Conservation (phyloP, 768 basidiomycete genomes). For the Termitomyces sp. region DNA sequence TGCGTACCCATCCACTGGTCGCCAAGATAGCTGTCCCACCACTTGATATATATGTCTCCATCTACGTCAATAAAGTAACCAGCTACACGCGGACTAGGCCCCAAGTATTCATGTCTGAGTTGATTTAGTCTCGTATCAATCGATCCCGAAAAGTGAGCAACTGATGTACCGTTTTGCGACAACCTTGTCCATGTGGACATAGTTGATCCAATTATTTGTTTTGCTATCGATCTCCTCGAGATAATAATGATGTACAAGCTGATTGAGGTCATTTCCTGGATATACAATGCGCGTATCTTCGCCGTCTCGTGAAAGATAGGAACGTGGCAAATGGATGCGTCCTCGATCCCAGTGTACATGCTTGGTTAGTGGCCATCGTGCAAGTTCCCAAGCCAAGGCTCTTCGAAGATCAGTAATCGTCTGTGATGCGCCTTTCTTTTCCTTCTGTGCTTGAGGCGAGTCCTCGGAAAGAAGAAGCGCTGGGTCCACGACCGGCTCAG, state of each 20-base stretch:
- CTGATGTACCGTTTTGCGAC: conserved; percentile 23
- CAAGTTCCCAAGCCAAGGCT: conserved; percentile 34
- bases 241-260: conserved; percentile 26
- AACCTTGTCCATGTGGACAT: conserved; percentile 29
- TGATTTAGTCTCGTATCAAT: not conserved
- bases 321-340: conserved; percentile 33
- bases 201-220: conserved; percentile 22
- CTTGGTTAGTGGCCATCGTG: conserved; percentile 35
- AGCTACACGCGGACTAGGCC: conserved; percentile 38
- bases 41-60: conserved; percentile 36
- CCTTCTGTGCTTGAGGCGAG: conserved; percentile 16
- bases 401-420: conserved; percentile 23
- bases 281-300: conserved; percentile 26
- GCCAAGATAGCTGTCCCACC: conserved; percentile 38
- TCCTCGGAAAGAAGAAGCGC: conserved; percentile 14
- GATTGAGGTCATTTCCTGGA: conserved; percentile 32
- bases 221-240: conserved; percentile 16
- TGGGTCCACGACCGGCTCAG: conserved; percentile 11
- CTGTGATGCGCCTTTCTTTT: conserved; percentile 23
- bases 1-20: conserved; percentile 38
- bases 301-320: conserved; percentile 31
- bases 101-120: conserved; percentile 37
- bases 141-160: not conserved
- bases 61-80: conserved; percentile 32
- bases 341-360: conserved; percentile 22